These are phyloP conservation scores for Talaromyces sp. DNA, from an alignment of 2,329 filamentous ascomycete genomes.

Conservation along the genomic window DNA sequence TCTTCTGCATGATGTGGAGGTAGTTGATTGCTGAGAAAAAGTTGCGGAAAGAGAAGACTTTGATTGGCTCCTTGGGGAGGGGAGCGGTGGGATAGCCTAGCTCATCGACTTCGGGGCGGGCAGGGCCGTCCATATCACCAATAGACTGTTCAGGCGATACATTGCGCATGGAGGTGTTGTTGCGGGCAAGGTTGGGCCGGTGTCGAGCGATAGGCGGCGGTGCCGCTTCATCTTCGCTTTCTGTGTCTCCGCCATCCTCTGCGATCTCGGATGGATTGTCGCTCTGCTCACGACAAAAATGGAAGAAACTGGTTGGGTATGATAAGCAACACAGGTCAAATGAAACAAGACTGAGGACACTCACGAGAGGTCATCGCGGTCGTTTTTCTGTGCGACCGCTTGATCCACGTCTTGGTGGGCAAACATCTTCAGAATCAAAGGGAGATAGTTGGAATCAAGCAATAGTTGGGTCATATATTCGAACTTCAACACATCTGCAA, in stretches of 20 bases:
- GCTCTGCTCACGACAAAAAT: conserved; percentile 77
- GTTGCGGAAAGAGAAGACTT: conserved; percentile 87
- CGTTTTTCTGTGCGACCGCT: conserved; percentile 81
- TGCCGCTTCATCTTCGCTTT: conserved; percentile 70
- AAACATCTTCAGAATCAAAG: conserved; percentile 88
- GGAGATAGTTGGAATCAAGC: conserved; percentile 92
- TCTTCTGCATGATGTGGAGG: conserved; percentile 93
- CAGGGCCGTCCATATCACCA: conserved; percentile 27
- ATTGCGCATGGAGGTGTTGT: conserved; percentile 27
- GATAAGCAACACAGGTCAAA: not conserved
- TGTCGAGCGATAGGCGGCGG: conserved; percentile 78
- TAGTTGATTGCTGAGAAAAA: conserved; percentile 97
- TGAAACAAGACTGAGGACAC: conserved; percentile 25
- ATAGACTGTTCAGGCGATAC: conserved; percentile 30
- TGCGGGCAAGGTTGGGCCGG: conserved; percentile 39
- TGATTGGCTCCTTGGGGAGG: conserved; percentile 72
- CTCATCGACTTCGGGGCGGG: conserved; percentile 73
- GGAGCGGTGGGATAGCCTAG: conserved; percentile 76
- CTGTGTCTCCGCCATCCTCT: conserved; percentile 38
- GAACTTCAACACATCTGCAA: conserved; percentile 83
- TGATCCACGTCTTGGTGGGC: conserved; percentile 93
- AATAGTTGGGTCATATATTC: conserved; percentile 94
- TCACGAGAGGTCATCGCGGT: conserved; percentile 79
- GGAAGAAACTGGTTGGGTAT: conserved; percentile 70
- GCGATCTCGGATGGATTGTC: conserved; percentile 55